Conservation (phyloP, 2,329 filamentous ascomycete genomes). For the Emergomyces orientalis region DNA sequence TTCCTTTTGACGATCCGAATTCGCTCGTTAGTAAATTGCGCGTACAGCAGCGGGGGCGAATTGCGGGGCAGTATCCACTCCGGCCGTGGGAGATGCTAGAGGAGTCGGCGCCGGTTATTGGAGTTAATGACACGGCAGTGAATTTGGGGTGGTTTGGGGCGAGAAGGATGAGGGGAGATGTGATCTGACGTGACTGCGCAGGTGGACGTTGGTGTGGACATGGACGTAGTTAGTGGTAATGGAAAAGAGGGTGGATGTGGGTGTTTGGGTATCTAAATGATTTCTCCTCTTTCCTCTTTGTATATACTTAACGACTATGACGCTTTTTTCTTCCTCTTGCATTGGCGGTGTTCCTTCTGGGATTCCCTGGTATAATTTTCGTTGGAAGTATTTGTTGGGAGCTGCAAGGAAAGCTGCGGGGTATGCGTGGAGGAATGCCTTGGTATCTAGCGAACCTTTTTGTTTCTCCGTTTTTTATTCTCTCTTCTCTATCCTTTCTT, state of each 20-base stretch:
- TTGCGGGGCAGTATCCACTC: slow-evolving; percentile 28
- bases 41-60: slow-evolving; percentile 30
- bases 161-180: slow-evolving; percentile 17
- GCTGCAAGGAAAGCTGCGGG: background rate
- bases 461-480: background rate
- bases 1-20: slow-evolving; percentile 21
- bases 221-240: background rate
- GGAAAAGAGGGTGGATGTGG: background rate
- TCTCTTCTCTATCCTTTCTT: background rate
- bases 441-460: background rate
- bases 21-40: slow-evolving; percentile 27
- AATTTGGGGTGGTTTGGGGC: slow-evolving; percentile 36
- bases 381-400: background rate
- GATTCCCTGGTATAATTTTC: background rate
- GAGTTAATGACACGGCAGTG: slow-evolving; percentile 38
- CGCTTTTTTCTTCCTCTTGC: background rate
- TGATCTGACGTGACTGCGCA: background rate
- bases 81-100: slow-evolving; percentile 39
- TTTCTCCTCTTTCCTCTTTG: background rate
- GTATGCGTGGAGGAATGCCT: background rate
- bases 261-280: background rate
- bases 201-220: background rate
- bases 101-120: slow-evolving; percentile 36
- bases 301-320: background rate
- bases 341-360: background rate